These are phyloP conservation scores for Dipodascus geniculatus DNA, from an alignment of 805 yeast genomes.

Conservation along the genomic window DNA sequence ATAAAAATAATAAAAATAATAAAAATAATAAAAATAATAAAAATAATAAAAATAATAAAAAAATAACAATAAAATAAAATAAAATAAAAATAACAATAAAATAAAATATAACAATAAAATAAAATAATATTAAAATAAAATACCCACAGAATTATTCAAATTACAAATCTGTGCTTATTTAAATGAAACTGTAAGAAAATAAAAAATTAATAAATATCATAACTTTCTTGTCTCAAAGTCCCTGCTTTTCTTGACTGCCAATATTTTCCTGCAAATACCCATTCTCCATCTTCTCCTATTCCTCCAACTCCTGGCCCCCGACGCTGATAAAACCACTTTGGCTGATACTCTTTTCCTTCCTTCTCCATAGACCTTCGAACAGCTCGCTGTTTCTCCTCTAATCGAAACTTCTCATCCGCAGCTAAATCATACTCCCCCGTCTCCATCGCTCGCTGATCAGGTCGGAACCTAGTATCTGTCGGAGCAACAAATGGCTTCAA, in stretches of 20 bases:
- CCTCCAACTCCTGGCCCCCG: constrained; percentile 71
- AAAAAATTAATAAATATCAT: constrained; percentile 19
- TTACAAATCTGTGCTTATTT: too few relatives aligned
- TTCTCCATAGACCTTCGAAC: constrained; percentile 57
- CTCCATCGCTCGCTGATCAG: constrained; percentile 98
- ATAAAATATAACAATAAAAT: too few relatives aligned
- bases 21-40: too few relatives aligned
- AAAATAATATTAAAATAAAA: too few relatives aligned
- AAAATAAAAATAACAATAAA: too few relatives aligned
- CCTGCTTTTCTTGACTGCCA: constrained; percentile 57
- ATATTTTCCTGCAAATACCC: constrained; percentile 39
- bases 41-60: too few relatives aligned
- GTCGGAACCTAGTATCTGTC: constrained; percentile 87
- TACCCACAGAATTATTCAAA: too few relatives aligned
- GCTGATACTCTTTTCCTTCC: constrained; percentile 40
- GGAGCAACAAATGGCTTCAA: constrained; percentile 63
- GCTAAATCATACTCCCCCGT: constrained; percentile 89
- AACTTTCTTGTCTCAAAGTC: constrained; percentile 13
- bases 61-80: too few relatives aligned
- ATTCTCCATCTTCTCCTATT: constrained; percentile 56
- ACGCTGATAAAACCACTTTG: constrained; percentile 60
- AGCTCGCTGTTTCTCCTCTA: constrained; percentile 87
- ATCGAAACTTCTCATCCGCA: constrained; percentile 63
- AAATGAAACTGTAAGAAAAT: too few relatives aligned
- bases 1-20: too few relatives aligned